Conservation (phyloP, 345 rosid species). For the Arabidopsis suecica region DNA sequence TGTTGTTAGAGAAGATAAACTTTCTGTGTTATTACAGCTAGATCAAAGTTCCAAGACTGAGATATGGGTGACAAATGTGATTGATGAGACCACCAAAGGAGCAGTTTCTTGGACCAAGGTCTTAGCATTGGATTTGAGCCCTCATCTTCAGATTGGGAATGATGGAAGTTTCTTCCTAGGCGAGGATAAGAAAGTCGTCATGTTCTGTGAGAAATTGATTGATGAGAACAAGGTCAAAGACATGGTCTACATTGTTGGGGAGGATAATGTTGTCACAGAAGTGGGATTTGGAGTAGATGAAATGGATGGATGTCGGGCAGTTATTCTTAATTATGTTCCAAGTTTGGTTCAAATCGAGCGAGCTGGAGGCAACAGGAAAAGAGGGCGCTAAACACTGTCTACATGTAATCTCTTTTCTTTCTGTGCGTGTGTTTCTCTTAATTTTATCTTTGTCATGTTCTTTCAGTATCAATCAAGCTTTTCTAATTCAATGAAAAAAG, state of each 20-base stretch:
- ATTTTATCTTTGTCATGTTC: not conserved
- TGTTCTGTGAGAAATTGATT: not conserved
- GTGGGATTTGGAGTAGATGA: not conserved
- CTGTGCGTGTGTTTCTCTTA: not conserved
- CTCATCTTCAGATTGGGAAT: not conserved
- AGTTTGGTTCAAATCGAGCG: not conserved
- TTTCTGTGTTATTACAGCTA: not conserved
- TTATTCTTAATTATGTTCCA: constrained; percentile 15
- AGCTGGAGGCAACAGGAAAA: not conserved
- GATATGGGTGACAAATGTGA: not conserved
- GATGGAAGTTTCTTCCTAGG: not conserved
- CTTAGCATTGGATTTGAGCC: not conserved
- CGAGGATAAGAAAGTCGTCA: not conserved
- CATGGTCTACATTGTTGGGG: constrained; percentile 15
- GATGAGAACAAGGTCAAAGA: not conserved
- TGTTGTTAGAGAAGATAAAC: not conserved
- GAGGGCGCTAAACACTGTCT: not conserved
- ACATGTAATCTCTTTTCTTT: not conserved
- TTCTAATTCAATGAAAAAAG: not conserved
- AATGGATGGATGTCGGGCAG: not conserved
- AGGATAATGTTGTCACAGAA: not conserved
- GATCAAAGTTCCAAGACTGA: not conserved
- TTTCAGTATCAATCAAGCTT: not conserved
- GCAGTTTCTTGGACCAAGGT: not conserved
- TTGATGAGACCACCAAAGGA: not conserved